These are phyloP conservation scores for Cercophora samala DNA, from an alignment of 495 filamentous ascomycete genomes.

Conservation along the genomic window DNA sequence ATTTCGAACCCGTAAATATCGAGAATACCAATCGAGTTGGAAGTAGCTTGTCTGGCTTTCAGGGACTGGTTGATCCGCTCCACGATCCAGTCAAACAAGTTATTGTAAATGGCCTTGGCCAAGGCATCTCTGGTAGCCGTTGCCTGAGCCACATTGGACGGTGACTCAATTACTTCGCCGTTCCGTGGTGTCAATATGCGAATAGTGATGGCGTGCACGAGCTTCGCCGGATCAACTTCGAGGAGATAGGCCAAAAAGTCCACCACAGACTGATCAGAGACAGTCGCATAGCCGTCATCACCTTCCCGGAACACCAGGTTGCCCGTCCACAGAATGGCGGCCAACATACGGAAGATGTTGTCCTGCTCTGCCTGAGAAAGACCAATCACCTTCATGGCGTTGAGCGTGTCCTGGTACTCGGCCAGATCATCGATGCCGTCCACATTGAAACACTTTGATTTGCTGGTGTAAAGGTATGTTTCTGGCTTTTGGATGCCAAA, in stretches of 20 bases:
- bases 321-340: conserved; percentile 89
- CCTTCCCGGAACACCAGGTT: conserved; percentile 88
- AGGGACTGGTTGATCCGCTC: conserved; percentile 86
- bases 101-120: conserved; percentile 92
- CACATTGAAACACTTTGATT: conserved; percentile 90
- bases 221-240: conserved; percentile 74
- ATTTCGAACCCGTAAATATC: conserved; percentile 99
- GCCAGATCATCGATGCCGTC: conserved; percentile 85
- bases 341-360: conserved; percentile 93
- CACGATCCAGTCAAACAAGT: conserved; percentile 99
- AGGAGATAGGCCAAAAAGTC: conserved; percentile 93
- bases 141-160: conserved; percentile 88
- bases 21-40: conserved; percentile 91
- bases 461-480: conserved; percentile 91
- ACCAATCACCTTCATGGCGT: conserved; percentile 94
- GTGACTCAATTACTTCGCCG: conserved; percentile 86
- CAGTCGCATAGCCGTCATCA: conserved; percentile 80
- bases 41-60: conserved; percentile 67
- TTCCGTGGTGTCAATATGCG: conserved; percentile 85
- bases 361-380: conserved; percentile 87
- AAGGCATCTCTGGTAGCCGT: conserved; percentile 88
- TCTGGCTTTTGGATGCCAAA: conserved; percentile 90
- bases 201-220: conserved; percentile 85
- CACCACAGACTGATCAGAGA: conserved; percentile 82
- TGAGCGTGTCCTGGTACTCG: conserved; percentile 87